Evolutionary conservation across 225 moss, liverwort and hornwort species (phyloP), one percentile per base, ranked within the genome.

Genomic region (Sphagnum tenellum): DNA sequence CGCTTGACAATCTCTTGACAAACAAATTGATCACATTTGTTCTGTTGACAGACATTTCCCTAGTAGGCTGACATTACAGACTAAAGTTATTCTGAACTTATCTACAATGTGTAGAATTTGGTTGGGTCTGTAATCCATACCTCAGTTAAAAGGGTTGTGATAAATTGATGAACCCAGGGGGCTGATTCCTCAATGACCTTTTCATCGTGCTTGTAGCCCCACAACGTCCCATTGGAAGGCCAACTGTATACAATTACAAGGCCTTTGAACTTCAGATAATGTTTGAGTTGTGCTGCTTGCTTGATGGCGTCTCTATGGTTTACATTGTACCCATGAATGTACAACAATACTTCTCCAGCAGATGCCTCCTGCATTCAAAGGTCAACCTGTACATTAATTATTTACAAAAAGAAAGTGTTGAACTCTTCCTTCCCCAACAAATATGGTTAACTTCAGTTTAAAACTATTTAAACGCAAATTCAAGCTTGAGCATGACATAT

Each of bases 291-390:
- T 50, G 65, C 72, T 12, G 72, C 76, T 47, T 55, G 72, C 64
- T 69, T 72, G 8, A 77, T 3, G 7, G 69, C 68, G 0, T 65
- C 29, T 9, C 45, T 7, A 55, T 72, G 68, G 14, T 46, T 63
- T 44, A 59, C 62, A 56, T 77, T 72, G 63, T 63, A 72, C 52
- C 71, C 72, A 12, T 77, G 72, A 56, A 77, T 69, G 59, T 50
- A 72, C 9, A 77, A 50, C 59, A 77, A 49, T 64, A 77, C 11
- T 12, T 76, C 66, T 4, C 60, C 65, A 2, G 1, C 44, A 44
- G 8, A 14, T 53, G 29, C 12, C 12, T 56, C 55, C 55, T 56
- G 55, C 55, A 56, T 56, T 56, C 29, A 60, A 66, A 29, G 29
- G 29, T 29, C 29, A 29, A 29, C 29, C 29, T 29, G 29, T 29